Base-by-base conservation (phyloP, 2,329 filamentous ascomycete species). In the Penicillium sp. region DNA sequence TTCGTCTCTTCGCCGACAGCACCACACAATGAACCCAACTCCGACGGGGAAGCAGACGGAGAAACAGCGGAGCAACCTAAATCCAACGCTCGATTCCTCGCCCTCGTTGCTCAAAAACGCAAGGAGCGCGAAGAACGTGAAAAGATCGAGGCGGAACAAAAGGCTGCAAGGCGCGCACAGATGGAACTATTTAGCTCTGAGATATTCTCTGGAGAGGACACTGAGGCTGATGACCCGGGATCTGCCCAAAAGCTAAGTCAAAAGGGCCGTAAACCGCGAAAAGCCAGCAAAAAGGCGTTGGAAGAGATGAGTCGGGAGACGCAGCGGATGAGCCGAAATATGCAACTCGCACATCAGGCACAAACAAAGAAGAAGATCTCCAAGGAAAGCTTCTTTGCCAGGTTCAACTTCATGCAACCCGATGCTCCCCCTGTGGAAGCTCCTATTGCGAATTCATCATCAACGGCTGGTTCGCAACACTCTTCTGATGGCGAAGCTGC, bases 301-400 rank as follows among this genome's bases (percentile, higher is more conserved):
- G 88, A 96, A 64, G 91, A 97, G 57, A 96, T 98, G 85, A 86
- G 86, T 59, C 81, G 89, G 47, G 93, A 98, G 69, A 96, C 91
- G 1, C 93, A 98, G 71, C 82, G 93, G 24, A 81, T 98, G 72
- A 85, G 81, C 56, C 80, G 93, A 55, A 94, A 86, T 63, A 87
- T 95, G 80, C 91, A 97, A 67, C 78, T 98, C 40, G 82, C 87
- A 1, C 90, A 97, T 67, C 84, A 95, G 64, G 86, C 88, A 20
- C 88, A 85, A 70, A 95, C 89, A 1, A 90, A 86, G 69, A 97
- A 93, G 75, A 95, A 89, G 71, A 86, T 95, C 54, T 83, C 85
- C 6, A 93, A 90, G 57, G 81, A 83, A 29, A 86, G 86, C 49
- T 75, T 98, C 1, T 86, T 97, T 61, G 84, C 88, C 43, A 80